Percentiles rank a stretch among this genome's conserved stretches.
phyloP scores from a whole-genome alignment of 139 green algal genomes.

The Coelastrella sp. region DNA sequence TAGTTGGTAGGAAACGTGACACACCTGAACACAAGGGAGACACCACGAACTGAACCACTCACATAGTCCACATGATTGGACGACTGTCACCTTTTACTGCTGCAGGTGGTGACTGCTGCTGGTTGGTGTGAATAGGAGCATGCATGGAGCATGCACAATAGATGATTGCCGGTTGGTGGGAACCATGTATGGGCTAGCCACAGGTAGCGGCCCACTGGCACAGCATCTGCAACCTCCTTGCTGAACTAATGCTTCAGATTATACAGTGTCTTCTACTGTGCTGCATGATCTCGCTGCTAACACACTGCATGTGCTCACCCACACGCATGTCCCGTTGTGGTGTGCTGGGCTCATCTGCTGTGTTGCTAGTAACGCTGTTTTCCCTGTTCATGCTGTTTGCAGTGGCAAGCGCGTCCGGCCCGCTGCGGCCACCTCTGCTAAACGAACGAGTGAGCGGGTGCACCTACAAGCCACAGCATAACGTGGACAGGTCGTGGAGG shows the following conservation, averaged over 20 bases:
- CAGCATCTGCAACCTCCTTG: background rate
- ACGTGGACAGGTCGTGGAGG: too few species aligned
- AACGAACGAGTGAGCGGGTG: conserved; percentile 35
- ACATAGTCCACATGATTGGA: background rate
- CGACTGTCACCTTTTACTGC: background rate
- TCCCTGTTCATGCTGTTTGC: conserved; percentile 14
- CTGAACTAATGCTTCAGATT: background rate
- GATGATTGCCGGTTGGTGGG: too few species aligned
- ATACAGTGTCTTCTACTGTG: background rate
- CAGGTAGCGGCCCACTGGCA: background rate
- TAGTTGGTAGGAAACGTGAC: conserved; percentile 94
- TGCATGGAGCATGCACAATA: too few species aligned
- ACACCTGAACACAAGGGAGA: conserved; percentile 44
- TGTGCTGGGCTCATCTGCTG: background rate
- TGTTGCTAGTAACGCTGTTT: background rate
- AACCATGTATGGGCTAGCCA: too few species aligned
- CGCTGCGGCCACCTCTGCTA: background rate
- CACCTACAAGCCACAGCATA: too few species aligned
- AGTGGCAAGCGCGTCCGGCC: background rate
- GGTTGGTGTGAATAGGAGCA: too few species aligned
- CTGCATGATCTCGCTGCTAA: background rate
- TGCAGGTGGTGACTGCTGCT: background rate
- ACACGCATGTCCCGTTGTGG: conserved; percentile 20
- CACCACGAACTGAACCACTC: background rate
- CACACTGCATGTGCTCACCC: background rate